Evolutionary conservation across 2,329 filamentous ascomycete species (phyloP).

Genomic region (Aureobasidium musti): DNA sequence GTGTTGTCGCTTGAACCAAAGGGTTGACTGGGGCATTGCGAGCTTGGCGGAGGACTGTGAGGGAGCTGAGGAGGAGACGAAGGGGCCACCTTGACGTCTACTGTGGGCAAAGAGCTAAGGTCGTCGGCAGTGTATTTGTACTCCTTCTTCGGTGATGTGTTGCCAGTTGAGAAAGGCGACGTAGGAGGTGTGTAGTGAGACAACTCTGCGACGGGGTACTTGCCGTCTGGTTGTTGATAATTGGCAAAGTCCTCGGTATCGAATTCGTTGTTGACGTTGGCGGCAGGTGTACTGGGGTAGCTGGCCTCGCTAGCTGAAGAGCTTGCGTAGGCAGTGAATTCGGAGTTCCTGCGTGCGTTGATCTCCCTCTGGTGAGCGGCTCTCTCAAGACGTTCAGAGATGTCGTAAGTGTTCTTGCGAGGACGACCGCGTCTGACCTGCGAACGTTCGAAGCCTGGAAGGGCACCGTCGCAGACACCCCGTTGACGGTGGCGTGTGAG

Average conservation of each 20-base stretch:
- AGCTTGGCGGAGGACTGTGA: constrained; percentile 22
- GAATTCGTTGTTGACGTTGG: constrained; percentile 22
- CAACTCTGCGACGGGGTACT: constrained; percentile 15
- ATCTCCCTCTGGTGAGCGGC: constrained; percentile 55
- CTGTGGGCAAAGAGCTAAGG: neutral
- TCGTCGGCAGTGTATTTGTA: constrained; percentile 3
- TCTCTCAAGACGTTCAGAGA: constrained; percentile 60
- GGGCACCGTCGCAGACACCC: constrained; percentile 94
- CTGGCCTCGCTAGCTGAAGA: constrained; percentile 28
- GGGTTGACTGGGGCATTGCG: constrained; percentile 25
- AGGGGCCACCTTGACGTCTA: neutral
- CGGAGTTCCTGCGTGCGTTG: constrained; percentile 33
- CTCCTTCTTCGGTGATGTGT: constrained; percentile 23
- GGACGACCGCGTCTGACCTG: constrained; percentile 68
- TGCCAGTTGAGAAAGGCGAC: constrained; percentile 28
- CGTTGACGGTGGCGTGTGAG: constrained; percentile 91
- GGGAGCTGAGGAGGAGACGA: constrained; percentile 22
- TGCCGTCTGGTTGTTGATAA: constrained; percentile 28
- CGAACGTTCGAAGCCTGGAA: constrained; percentile 64
- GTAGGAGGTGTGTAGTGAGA: constrained; percentile 31
- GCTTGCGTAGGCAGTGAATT: constrained; percentile 28
- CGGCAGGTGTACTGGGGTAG: constrained; percentile 31
- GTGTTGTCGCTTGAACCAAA: constrained; percentile 20
- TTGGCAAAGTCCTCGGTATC: constrained; percentile 26
- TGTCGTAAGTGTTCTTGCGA: constrained; percentile 62